Evolutionary conservation across 306 rosid species (phyloP), one percentile per base, ranked within the genome.

Genomic region (Phaseolus lunatus): DNA sequence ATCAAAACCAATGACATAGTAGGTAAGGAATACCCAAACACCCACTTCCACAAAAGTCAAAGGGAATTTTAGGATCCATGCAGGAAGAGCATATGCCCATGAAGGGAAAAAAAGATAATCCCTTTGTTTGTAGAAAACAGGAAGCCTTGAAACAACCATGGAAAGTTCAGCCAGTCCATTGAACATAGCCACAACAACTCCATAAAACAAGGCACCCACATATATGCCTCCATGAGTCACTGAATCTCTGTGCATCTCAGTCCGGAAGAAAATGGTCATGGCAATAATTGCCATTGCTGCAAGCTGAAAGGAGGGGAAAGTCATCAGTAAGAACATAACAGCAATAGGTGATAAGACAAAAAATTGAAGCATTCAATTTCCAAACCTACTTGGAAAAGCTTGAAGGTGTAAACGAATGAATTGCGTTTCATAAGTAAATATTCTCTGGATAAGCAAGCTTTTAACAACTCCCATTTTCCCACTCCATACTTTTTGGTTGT

Each of bases 1-100:
- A 83, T 86, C 93, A 84, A 78, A 89, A 78, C 93, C 93, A 81
- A 89, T 86, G 90, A 78, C 87, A 66, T 86, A 89, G 72, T 89
- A 89, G 67, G 93, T 86, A 24, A 86, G 80, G 39, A 83, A 78
- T 16, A 89, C 86, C 93, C 93, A 89, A 78, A 73, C 82, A 75
- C 66, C 86, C 1, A 81, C 90, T 80, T 89, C 93, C 64, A 76
- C 19, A 69, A 87, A 57, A 1, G 87, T 78, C 58, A 86, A 4
- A 14, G 93, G 93, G 58, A 86, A 76, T 83, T 83, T 85, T 6
- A 89, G 89, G 83, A 89, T 78, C 90, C 90, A 86, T 16, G 85
- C 41, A 27, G 93, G 93, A 80, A 89, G 85, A 70, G 87, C 89
- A 72, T 75, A 89, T 29, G 84, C 82, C 93, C 93, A 89, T 19